These are phyloP conservation scores for Trypanosoma vivax DNA, from an alignment of 208 protist genomes.

Conservation along the genomic window DNA sequence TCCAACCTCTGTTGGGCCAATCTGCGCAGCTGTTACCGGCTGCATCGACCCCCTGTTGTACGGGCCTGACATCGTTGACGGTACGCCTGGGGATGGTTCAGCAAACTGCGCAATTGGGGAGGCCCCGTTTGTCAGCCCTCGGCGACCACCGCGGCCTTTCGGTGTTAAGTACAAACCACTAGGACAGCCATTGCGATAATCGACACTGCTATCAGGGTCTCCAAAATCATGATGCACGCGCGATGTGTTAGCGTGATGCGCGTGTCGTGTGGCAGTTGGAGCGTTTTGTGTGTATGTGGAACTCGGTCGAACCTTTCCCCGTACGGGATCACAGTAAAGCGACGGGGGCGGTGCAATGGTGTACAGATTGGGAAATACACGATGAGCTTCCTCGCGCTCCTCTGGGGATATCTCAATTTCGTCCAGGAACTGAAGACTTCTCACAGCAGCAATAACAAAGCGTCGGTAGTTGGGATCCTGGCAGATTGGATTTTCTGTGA, in stretches of 20 bases:
- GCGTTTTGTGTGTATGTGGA: not conserved
- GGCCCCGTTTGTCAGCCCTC: too few species aligned
- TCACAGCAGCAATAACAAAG: constrained; percentile 82
- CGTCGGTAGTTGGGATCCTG: constrained; percentile 83
- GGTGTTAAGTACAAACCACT: too few species aligned
- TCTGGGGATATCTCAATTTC: constrained; percentile 60
- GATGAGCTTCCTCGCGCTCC: constrained; percentile 56
- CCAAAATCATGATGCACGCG: too few species aligned
- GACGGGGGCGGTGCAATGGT: constrained; percentile 70
- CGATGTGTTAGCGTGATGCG: too few species aligned
- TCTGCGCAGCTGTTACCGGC: constrained; percentile 13
- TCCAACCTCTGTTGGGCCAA: constrained; percentile 61
- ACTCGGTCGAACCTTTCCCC: constrained; percentile 25
- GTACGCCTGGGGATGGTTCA: too few species aligned
- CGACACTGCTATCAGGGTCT: too few species aligned
- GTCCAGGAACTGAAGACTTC: constrained; percentile 59
- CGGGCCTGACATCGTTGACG: too few species aligned
- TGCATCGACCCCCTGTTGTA: constrained; percentile 13
- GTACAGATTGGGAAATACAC: constrained; percentile 72
- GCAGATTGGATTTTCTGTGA: constrained; percentile 82
- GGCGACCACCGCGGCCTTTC: too few species aligned
- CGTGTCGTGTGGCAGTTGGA: too few species aligned
- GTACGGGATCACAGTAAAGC: constrained; percentile 46
- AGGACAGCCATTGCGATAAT: too few species aligned
- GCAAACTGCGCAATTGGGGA: too few species aligned